Conservation (phyloP, 2,329 filamentous ascomycete genomes). For the Stachybotrys echinatus region DNA sequence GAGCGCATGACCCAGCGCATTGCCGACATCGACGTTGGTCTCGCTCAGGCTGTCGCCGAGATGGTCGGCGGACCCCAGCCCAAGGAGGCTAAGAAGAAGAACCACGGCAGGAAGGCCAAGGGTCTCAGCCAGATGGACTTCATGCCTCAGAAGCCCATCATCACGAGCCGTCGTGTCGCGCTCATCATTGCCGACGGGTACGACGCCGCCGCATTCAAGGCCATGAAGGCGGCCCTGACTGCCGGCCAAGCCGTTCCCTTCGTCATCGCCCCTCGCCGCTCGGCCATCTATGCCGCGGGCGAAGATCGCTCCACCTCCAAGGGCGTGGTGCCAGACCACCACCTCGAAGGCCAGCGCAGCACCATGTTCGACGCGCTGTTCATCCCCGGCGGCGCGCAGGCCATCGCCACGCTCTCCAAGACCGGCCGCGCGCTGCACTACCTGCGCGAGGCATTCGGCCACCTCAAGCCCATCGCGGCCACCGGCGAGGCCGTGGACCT, state of each 20-base stretch:
- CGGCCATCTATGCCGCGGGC: constrained; percentile 57
- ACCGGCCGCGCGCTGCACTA: constrained; percentile 72
- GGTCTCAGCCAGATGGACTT: constrained; percentile 66
- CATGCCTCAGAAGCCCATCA: constrained; percentile 56
- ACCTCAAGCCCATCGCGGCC: constrained; percentile 73
- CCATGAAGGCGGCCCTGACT: constrained; percentile 57
- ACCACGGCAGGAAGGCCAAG: constrained; percentile 64
- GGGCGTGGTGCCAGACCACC: constrained; percentile 65
- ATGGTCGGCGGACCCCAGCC: constrained; percentile 63
- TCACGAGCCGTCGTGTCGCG: constrained; percentile 65
- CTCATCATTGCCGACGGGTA: constrained; percentile 77
- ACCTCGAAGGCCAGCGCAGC: constrained; percentile 73
- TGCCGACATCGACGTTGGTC: constrained; percentile 64
- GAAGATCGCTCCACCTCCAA: constrained; percentile 45
- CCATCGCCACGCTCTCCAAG: constrained; percentile 57
- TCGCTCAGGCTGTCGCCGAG: constrained; percentile 64
- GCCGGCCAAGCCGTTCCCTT: constrained; percentile 62
- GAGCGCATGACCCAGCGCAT: constrained; percentile 63
- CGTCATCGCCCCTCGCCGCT: constrained; percentile 65
- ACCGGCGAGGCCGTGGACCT: constrained; percentile 67
- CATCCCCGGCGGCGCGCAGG: constrained; percentile 64
- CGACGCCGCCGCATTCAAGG: constrained; percentile 59
- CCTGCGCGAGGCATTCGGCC: constrained; percentile 75
- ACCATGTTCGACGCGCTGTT: constrained; percentile 80
- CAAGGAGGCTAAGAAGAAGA: constrained; percentile 43